These are phyloP conservation scores for Metschnikowia gruessii DNA, from an alignment of 805 yeast species.

Conservation along the genomic window DNA sequence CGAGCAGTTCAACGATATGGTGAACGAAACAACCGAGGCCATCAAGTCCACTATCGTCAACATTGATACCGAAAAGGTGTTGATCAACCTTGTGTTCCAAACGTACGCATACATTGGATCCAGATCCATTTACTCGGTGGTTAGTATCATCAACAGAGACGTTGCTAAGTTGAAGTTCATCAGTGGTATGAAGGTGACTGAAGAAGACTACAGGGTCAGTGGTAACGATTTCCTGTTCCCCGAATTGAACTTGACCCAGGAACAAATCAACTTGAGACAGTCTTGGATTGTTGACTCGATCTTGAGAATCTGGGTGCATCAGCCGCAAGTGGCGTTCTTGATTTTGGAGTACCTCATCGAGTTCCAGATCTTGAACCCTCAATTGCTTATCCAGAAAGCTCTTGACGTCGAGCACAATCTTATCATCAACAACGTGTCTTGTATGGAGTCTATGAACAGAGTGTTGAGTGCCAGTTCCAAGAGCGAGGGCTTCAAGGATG, in stretches of 20 bases:
- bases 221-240: slow-evolving; percentile 35
- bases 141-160: slow-evolving; percentile 40
- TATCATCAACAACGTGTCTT: slow-evolving; percentile 39
- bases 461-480: slow-evolving; percentile 27
- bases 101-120: slow-evolving; percentile 79
- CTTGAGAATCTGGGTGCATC: slow-evolving; percentile 43
- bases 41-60: slow-evolving; percentile 22
- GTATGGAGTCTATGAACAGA: slow-evolving; percentile 43
- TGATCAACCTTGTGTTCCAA: slow-evolving; percentile 64
- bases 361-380: slow-evolving; percentile 32
- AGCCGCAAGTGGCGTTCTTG: slow-evolving; percentile 44
- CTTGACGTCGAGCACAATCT: slow-evolving; percentile 30
- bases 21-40: slow-evolving; percentile 29
- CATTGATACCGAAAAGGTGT: slow-evolving; percentile 29
- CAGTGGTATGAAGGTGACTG: slow-evolving; percentile 32
- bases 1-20: slow-evolving; percentile 34
- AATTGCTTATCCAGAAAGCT: slow-evolving; percentile 27
- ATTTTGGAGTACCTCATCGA: slow-evolving; percentile 43
- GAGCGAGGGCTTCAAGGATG: slow-evolving; percentile 19
- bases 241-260: slow-evolving; percentile 23
- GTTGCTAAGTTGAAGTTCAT: slow-evolving; percentile 38
- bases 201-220: slow-evolving; percentile 28
- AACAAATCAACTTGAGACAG: slow-evolving; percentile 29
- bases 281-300: slow-evolving; percentile 38
- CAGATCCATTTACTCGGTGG: slow-evolving; percentile 65